phyloP scores from a whole-genome alignment of 225 moss, liverwort and hornwort species.

The Pseudisothecium myosuroides region DNA sequence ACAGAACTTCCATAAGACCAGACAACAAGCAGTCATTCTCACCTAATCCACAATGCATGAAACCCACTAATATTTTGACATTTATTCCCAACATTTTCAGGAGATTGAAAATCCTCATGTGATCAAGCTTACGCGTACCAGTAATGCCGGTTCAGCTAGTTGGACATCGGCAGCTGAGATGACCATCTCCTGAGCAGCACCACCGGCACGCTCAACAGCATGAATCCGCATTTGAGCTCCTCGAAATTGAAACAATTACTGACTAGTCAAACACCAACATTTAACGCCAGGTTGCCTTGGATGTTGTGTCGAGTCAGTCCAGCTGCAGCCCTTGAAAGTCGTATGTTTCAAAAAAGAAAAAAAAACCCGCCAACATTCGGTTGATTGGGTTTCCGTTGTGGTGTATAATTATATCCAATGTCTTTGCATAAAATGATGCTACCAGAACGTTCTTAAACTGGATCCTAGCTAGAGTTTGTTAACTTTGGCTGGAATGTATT shows the following conservation, averaged over 20 bases:
- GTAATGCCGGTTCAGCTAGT: background rate
- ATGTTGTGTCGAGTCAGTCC: no score
- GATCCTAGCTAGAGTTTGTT: background rate
- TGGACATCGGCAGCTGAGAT: background rate
- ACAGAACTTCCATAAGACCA: background rate
- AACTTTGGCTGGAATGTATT: background rate
- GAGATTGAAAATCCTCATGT: background rate
- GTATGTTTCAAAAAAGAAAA: no score
- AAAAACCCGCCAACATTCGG: no score
- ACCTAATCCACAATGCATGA: background rate
- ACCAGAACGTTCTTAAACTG: background rate
- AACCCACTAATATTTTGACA: background rate
- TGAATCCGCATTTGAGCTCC: background rate
- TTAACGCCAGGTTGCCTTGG: no score
- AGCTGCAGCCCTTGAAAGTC: no score
- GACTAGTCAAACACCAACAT: background rate
- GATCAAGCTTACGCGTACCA: background rate
- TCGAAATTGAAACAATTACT: background rate
- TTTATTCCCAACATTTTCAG: no score
- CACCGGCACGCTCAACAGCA: background rate
- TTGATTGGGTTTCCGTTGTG: background rate
- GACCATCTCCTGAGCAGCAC: no score
- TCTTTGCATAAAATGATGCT: background rate
- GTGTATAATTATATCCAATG: background rate
- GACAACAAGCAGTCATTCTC: background rate